Evolutionary conservation across 2,329 filamentous ascomycete species (phyloP).

Genomic region (Clonostachys chloroleuca): DNA sequence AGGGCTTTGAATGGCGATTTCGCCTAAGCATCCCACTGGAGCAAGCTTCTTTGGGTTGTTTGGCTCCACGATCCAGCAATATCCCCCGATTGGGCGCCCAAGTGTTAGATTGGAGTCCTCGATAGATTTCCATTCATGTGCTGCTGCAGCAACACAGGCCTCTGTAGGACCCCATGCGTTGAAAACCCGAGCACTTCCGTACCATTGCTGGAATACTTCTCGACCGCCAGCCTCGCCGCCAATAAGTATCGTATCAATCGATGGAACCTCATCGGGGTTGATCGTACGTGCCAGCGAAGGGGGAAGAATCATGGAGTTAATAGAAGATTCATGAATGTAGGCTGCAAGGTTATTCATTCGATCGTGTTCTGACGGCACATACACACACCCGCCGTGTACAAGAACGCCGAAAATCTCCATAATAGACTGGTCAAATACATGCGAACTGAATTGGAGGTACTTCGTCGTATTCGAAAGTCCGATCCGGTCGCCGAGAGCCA

Average conservation of each 20-base stretch:
- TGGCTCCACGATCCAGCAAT: slow-evolving; percentile 1
- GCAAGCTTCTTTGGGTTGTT: neutral
- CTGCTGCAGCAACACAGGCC: slow-evolving; percentile 2
- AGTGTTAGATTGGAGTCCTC: neutral
- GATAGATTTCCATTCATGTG: neutral
- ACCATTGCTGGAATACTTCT: slow-evolving; percentile 5
- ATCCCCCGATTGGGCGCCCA: neutral
- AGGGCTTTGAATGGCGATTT: slow-evolving; percentile 28
- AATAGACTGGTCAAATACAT: neutral
- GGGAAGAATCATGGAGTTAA: neutral
- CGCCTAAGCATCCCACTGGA: slow-evolving; percentile 17
- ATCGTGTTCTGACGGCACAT: slow-evolving; percentile 24
- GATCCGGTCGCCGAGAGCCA: neutral
- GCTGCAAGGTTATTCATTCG: slow-evolving; percentile 22
- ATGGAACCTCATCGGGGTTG: neutral
- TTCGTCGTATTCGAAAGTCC: neutral
- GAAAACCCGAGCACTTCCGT: slow-evolving; percentile 1
- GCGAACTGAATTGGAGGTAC: slow-evolving; percentile 1
- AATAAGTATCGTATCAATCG: slow-evolving; percentile 1
- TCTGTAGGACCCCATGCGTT: slow-evolving; percentile 6
- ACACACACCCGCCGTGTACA: slow-evolving; percentile 24
- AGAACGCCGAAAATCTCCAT: slow-evolving; percentile 27
- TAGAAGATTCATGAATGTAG: slow-evolving; percentile 6
- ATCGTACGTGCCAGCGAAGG: neutral
- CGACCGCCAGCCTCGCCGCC: slow-evolving; percentile 4